Evolutionary conservation across 257 asterid species (phyloP), one percentile per base, ranked within the genome.

Genomic region (Nicotiana paniculata): DNA sequence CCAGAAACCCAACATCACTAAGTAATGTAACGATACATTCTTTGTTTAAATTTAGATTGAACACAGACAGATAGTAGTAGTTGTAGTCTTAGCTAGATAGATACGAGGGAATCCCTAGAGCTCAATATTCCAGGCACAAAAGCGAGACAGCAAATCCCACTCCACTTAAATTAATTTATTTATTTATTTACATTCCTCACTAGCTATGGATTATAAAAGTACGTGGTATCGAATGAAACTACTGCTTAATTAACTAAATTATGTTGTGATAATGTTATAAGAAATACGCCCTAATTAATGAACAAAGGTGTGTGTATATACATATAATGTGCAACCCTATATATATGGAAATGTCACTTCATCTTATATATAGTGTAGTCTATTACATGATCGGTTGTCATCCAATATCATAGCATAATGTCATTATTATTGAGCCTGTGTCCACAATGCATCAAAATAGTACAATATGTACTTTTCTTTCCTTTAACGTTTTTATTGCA

Each of bases 141-240:
- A 35, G 59, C 58, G 81, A 85, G 67, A 82, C 90, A 90, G 90
- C 88, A 89, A 93, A 92, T 92, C 95, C 95, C 97, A 92, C 98
- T 93, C 82, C 77, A 58, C 69, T 61, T 30, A 77, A 68, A 63
- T 80, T 80, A 51, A 59, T 64, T 83, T 21, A 21, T 21, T 63
- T 79, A 82, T 64, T 9, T 39, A 7, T n/a, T 57, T 58, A 64
- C 11, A 65, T 65, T 65, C 53, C 7, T 67, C 26, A 54, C 62
- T 32, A 32, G 48, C 0, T 57, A 59, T 61, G 24, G 28, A 58
- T 58, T 58, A n/a, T 2, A n/a, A 70, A 70, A 70, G 6, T 43
- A 43, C 51, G 51, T 21, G n/a, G 77, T 39, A 16, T n/a, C 15
- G 2, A 46, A 72, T 24, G 21, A 13, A 3, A 51, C 26, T 75